Evolutionary conservation across 441 rosid species (phyloP).

Genomic region (Euphorbia schlechtendalii): DNA sequence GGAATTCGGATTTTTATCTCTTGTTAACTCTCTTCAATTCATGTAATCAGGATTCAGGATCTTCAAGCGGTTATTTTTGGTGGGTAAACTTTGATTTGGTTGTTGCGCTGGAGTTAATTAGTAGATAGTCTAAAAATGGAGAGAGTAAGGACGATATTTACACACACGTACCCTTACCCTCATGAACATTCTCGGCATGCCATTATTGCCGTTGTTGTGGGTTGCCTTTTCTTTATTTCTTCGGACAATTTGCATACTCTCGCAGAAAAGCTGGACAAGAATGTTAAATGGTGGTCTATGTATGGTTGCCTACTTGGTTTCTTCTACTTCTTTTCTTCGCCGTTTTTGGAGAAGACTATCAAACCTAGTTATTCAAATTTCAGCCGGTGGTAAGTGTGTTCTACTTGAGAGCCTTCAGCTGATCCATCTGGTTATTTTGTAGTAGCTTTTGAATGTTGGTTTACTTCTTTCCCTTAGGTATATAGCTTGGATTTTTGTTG

Average conservation of each 20-base stretch:
- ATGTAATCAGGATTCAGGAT: conserved; percentile 28
- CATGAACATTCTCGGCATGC: conserved; percentile 99
- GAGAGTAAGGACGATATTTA: conserved; percentile 83
- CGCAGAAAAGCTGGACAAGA: conserved; percentile 74
- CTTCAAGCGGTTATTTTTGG: conserved; percentile 24
- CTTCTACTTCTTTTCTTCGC: conserved; percentile 98
- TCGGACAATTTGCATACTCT: conserved; percentile 96
- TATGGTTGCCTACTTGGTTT: conserved; percentile 94
- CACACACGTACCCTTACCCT: conserved; percentile 85
- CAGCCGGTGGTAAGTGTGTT: conserved; percentile 75
- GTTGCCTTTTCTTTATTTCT: conserved; percentile 92
- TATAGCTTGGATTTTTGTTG: conserved; percentile 95
- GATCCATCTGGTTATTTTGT: not conserved
- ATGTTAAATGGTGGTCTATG: conserved; percentile 99
- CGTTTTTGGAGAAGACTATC: conserved; percentile 86
- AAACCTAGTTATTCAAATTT: conserved; percentile 93
- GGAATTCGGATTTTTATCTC: not conserved
- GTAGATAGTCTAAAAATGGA: conserved; percentile 66
- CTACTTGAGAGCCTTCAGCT: not conserved
- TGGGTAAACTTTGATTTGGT: conserved; percentile 19
- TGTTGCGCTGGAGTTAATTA: conserved; percentile 60
- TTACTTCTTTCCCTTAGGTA: conserved; percentile 66
- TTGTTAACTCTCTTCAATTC: not conserved
- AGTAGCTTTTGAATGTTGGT: not conserved
- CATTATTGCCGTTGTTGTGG: conserved; percentile 80